A percentile compares a stretch with the other conserved stretches of the same genome.
phyloP scores from a whole-genome alignment of 2,329 filamentous ascomycete species.

The Fusarium graminum region DNA sequence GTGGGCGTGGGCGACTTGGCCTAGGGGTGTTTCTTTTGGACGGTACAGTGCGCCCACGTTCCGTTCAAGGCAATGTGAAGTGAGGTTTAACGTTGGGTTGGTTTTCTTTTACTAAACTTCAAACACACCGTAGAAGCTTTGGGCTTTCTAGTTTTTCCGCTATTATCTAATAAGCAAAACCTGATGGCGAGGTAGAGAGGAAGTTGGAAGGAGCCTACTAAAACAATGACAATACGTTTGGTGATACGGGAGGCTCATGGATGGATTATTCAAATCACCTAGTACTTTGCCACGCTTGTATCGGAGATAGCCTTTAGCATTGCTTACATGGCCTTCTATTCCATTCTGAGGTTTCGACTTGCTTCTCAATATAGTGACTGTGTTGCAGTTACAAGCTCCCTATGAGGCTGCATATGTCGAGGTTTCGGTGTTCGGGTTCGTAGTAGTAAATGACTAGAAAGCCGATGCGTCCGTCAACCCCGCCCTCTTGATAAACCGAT shows the following conservation, averaged over 20 bases:
- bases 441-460: not conserved
- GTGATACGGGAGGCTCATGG: slow-evolving; percentile 12
- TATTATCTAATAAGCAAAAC: not conserved
- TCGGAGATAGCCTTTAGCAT: slow-evolving; percentile 8
- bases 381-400: slow-evolving; percentile 13
- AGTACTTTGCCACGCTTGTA: slow-evolving; percentile 6
- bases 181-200: not conserved
- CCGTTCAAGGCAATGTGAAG: not conserved
- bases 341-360: slow-evolving; percentile 18
- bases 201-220: not conserved
- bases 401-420: slow-evolving; percentile 13
- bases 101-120: slow-evolving; percentile 9
- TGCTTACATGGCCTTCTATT: slow-evolving; percentile 41
- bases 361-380: slow-evolving; percentile 1
- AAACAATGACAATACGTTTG: not conserved
- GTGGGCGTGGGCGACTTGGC: slow-evolving; percentile 44
- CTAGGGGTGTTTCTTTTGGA: slow-evolving; percentile 36
- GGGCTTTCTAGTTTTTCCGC: not conserved
- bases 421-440: slow-evolving; percentile 28
- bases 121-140: not conserved
- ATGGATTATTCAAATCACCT: slow-evolving; percentile 20
- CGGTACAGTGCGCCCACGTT: slow-evolving; percentile 48
- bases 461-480: slow-evolving; percentile 3
- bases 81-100: slow-evolving; percentile 1
- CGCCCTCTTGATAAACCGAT: slow-evolving; percentile 38